A percentile compares a stretch with the other conserved stretches of the same genome.
Evolutionary conservation across 1,284 basidiomycete genomes (phyloP).

Genomic region (Veloporphyrellus conicus): DNA sequence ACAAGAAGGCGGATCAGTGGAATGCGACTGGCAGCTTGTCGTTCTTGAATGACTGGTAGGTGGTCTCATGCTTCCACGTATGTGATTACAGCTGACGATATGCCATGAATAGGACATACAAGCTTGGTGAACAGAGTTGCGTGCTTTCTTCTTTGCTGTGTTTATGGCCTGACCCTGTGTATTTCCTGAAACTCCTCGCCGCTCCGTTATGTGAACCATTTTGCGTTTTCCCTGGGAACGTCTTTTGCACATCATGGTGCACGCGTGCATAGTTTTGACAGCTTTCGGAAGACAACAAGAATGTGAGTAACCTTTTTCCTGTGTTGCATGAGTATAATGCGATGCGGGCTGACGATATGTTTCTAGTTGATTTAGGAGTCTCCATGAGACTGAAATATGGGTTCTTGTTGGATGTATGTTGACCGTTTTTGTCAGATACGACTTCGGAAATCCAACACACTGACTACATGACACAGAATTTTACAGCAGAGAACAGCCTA

Average conservation of each 20-base stretch:
- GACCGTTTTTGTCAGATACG: background rate
- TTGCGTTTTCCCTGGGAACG: background rate
- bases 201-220: background rate
- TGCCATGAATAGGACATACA: conserved; percentile 58
- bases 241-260: background rate
- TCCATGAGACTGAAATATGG: conserved; percentile 78
- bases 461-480: conserved; percentile 50
- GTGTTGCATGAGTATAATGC: too few species aligned
- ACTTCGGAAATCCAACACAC: background rate
- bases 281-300: conserved; percentile 80
- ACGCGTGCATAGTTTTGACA: conserved; percentile 53
- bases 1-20: background rate
- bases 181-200: background rate
- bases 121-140: conserved; percentile 71
- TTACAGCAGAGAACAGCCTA: conserved; percentile 63
- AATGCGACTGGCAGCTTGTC: background rate
- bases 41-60: conserved; percentile 53
- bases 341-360: conserved; percentile 1
- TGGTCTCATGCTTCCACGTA: conserved; percentile 7
- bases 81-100: background rate
- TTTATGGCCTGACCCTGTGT: conserved; percentile 3
- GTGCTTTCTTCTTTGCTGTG: background rate
- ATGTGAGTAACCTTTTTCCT: conserved; percentile 43
- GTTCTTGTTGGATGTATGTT: conserved; percentile 59
- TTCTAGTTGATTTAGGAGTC: conserved; percentile 63